Percentiles rank a stretch among this genome's conserved stretches.
phyloP scores from a whole-genome alignment of 139 green algal genomes.

The Coelastrella sp. region DNA sequence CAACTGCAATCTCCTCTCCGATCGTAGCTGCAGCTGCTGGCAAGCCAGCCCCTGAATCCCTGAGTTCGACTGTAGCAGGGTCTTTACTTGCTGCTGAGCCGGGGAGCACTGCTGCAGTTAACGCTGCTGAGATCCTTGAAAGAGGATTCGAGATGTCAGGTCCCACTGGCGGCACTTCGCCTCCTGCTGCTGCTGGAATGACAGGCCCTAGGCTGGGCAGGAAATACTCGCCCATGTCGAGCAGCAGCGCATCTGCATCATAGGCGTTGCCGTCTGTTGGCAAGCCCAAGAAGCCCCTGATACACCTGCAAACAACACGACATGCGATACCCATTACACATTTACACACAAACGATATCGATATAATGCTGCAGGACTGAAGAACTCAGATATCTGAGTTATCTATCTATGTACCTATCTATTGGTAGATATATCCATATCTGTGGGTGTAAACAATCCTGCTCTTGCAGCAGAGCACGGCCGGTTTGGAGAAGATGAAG shows the following conservation, averaged over 20 bases:
- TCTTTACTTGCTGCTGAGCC: neutral
- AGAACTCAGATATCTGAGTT: no score
- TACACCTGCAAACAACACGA: neutral
- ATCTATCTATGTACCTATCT: no score
- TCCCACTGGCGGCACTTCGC: neutral
- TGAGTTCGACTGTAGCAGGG: neutral
- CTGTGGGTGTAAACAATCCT: neutral
- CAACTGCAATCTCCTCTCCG: neutral
- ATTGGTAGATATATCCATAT: no score
- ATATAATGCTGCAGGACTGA: no score
- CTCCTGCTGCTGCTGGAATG: slow-evolving; percentile 10
- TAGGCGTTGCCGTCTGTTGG: neutral
- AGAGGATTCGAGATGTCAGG: no score
- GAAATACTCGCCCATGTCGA: slow-evolving; percentile 38
- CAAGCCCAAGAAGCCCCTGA: neutral
- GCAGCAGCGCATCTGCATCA: slow-evolving; percentile 8
- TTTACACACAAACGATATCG: no score
- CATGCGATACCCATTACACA: neutral
- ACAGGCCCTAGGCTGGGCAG: neutral
- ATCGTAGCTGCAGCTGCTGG: neutral
- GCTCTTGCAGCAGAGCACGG: neutral
- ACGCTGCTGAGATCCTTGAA: neutral
- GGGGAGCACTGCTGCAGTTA: no score
- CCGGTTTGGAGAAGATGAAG: no score
- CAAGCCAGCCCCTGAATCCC: neutral